phyloP scores from a whole-genome alignment of 805 yeast genomes.

The Candida broadrunensis region DNA sequence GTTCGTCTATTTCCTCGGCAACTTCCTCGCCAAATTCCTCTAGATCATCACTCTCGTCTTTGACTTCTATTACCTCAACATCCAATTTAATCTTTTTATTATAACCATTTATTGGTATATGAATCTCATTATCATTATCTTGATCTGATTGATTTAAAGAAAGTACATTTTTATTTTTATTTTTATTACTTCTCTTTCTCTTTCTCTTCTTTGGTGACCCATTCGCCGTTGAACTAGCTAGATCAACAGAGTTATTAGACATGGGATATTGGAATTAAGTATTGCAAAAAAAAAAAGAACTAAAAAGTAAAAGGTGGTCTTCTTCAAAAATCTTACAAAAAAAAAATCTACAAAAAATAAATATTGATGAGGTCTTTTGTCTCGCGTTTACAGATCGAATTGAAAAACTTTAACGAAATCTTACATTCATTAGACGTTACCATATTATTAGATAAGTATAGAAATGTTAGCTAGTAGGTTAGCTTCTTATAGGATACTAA shows the following conservation, averaged over 20 bases:
- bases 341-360: no score
- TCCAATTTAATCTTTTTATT: constrained; percentile 24
- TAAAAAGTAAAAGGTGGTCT: no score
- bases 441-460: no score
- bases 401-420: no score
- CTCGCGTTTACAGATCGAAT: no score
- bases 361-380: no score
- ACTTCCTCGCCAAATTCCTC: not conserved
- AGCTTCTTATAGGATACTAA: no score
- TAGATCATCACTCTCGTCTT: constrained; percentile 2
- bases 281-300: no score
- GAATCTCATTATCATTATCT: constrained; percentile 9
- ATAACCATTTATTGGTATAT: constrained; percentile 10
- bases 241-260: constrained; percentile 10
- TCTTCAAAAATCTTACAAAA: no score
- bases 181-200: constrained; percentile 23
- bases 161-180: not conserved
- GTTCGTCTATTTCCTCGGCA: not conserved
- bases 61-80: constrained; percentile 7
- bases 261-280: no score
- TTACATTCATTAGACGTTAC: no score
- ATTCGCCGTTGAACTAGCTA: constrained; percentile 2
- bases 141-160: constrained; percentile 1
- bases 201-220: constrained; percentile 18
- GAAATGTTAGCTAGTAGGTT: no score